Evolutionary conservation across 2,329 filamentous ascomycete species (phyloP).

Genomic region (Amesomyces nigricolor): DNA sequence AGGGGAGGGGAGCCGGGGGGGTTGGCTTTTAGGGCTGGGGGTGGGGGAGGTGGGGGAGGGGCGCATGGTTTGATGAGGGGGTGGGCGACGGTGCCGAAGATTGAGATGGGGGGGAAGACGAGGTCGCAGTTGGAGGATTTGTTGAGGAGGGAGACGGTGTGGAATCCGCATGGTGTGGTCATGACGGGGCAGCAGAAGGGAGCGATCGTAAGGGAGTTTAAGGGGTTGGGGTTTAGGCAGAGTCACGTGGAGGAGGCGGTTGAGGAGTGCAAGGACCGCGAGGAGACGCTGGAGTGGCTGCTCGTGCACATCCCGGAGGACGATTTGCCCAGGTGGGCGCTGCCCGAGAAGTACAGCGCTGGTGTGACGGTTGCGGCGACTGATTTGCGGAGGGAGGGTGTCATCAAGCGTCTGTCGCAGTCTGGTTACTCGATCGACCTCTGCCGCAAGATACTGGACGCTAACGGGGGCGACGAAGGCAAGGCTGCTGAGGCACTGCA

Average conservation of each 20-base stretch:
- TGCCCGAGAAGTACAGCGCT: slow-evolving; percentile 87
- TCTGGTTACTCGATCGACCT: slow-evolving; percentile 83
- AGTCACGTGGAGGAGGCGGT: slow-evolving; percentile 88
- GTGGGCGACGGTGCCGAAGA: slow-evolving; percentile 80
- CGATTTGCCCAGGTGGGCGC: slow-evolving; percentile 84
- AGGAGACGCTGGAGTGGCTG: slow-evolving; percentile 93
- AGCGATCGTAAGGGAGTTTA: slow-evolving; percentile 65
- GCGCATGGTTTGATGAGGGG: slow-evolving; percentile 55
- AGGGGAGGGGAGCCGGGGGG: slow-evolving; percentile 49
- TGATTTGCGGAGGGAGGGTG: slow-evolving; percentile 73
- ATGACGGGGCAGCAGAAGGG: slow-evolving; percentile 55
- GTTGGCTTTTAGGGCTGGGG: slow-evolving; percentile 39
- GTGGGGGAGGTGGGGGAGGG: slow-evolving; percentile 31
- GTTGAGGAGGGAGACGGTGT: slow-evolving; percentile 70
- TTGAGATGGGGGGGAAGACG: slow-evolving; percentile 84
- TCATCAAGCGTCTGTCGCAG: slow-evolving; percentile 73
- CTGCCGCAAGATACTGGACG: slow-evolving; percentile 71
- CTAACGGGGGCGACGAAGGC: slow-evolving; percentile 64
- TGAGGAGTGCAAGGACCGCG: slow-evolving; percentile 79
- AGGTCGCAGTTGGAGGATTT: slow-evolving; percentile 73
- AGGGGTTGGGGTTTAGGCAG: slow-evolving; percentile 74
- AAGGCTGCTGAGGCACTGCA: slow-evolving; percentile 77
- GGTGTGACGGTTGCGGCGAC: slow-evolving; percentile 81
- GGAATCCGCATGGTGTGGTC: slow-evolving; percentile 74
- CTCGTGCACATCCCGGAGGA: slow-evolving; percentile 96